Evolutionary conservation across 2,329 filamentous ascomycete species (phyloP), one percentile per base, ranked within the genome.

Genomic region (Dactylellina leptospora): DNA sequence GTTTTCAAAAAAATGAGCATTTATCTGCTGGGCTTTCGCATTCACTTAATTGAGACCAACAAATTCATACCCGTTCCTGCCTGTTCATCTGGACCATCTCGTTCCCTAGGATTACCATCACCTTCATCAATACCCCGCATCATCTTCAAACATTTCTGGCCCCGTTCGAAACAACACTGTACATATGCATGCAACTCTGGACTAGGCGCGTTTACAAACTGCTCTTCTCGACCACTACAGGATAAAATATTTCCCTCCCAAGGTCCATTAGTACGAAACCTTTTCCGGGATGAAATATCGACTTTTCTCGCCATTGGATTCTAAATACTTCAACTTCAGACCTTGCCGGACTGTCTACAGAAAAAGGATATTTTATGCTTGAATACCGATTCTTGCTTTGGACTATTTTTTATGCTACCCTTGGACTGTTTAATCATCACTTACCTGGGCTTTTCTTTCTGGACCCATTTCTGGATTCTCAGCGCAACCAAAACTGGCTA

Each of bases 141-240:
- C 48, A 38, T 63, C 33, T 51, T 27, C n/a, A n/a, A n/a, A 18
- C 23, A 44, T 25, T 4, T 45, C 48, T 58, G 58, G 58, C 58
- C 56, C 55, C n/a, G 40, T 56, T 51, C 27, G 18, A n/a, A n/a
- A 47, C 62, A 48, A 55, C 50, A 48, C 44, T 55, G 59, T 70
- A 70, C 56, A 70, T 70, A 70, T 62, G 56, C 50, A 70, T 62
- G 40, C 36, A 60, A 55, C 33, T 42, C 50, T 54, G 64, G 64
- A 62, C 54, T 56, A 44, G 58, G 56, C 64, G 36, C 64, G 50
- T 70, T 56, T 69, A 69, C 36, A 69, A 51, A 51, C 36, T 47
- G 28, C 56, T 70, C 30, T 18, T 56, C 58, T 70, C 54, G 54
- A 62, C 50, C 18, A 16, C 44, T 55, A 62, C 51, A 42, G 64